Evolutionary conservation across 2,329 filamentous ascomycete species (phyloP).

Genomic region (Diaporthe batatas): DNA sequence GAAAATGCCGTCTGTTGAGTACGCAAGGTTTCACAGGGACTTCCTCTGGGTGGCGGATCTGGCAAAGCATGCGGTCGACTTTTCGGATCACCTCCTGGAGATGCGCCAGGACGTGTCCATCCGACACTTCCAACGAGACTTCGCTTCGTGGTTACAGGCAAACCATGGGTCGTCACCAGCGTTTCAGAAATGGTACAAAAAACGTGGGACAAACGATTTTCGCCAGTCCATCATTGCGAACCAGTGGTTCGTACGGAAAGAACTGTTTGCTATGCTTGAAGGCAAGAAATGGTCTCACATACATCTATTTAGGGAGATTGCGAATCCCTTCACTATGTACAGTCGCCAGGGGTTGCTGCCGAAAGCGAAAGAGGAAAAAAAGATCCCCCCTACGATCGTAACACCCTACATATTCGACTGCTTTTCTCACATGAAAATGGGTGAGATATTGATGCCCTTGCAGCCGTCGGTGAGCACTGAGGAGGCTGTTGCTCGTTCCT

Average conservation of each 20-base stretch:
- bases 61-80: constrained; percentile 80
- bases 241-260: constrained; percentile 74
- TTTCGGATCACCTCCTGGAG: constrained; percentile 57
- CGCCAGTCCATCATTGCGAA: constrained; percentile 71
- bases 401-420: constrained; percentile 76
- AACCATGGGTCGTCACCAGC: constrained; percentile 56
- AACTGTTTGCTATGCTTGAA: constrained; percentile 66
- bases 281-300: constrained; percentile 50
- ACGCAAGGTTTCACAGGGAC: constrained; percentile 70
- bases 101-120: constrained; percentile 59
- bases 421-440: constrained; percentile 75
- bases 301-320: constrained; percentile 67
- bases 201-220: constrained; percentile 70
- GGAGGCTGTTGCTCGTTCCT: constrained; percentile 43
- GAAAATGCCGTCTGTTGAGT: constrained; percentile 67
- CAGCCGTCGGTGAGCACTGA: constrained; percentile 47
- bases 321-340: constrained; percentile 34
- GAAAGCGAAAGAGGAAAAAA: constrained; percentile 1
- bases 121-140: constrained; percentile 68
- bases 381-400: constrained; percentile 68
- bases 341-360: not conserved
- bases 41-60: constrained; percentile 81
- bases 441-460: constrained; percentile 59
- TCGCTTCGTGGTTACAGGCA: constrained; percentile 67
- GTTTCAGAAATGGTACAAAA: constrained; percentile 68